Conservation (phyloP, 805 yeast species). For the Kluyveromyces nonfermentans region DNA sequence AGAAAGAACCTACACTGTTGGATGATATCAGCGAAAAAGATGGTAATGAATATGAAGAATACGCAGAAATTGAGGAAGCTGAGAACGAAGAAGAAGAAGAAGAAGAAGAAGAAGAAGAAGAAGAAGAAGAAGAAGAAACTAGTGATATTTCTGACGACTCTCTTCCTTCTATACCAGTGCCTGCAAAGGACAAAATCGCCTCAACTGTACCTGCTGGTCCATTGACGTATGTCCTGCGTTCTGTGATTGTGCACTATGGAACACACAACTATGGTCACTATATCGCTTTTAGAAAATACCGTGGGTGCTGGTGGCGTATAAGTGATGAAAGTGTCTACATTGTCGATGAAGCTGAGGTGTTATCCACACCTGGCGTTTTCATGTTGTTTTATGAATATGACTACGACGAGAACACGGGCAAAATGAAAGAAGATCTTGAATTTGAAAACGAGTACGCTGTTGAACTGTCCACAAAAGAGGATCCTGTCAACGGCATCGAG, state of each 20-base stretch:
- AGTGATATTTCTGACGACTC: slow-evolving; percentile 5
- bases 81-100: slow-evolving; percentile 8
- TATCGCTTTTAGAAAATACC: slow-evolving; percentile 69
- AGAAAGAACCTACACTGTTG: slow-evolving; percentile 3
- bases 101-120: slow-evolving; percentile 9
- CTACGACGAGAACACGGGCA: slow-evolving; percentile 26
- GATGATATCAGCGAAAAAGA: slow-evolving; percentile 8
- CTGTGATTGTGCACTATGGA: slow-evolving; percentile 89
- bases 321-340: slow-evolving; percentile 83
- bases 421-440: slow-evolving; percentile 23
- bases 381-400: slow-evolving; percentile 81
- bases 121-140: slow-evolving; percentile 9
- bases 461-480: not conserved
- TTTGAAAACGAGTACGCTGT: slow-evolving; percentile 16
- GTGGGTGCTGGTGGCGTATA: slow-evolving; percentile 93
- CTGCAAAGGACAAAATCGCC: slow-evolving; percentile 4
- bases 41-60: slow-evolving; percentile 6
- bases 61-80: slow-evolving; percentile 6
- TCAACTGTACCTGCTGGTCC: slow-evolving; percentile 32
- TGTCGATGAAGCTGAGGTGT: slow-evolving; percentile 72
- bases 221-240: slow-evolving; percentile 60
- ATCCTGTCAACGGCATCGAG: not conserved
- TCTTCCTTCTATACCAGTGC: slow-evolving; percentile 1
- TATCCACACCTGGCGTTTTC: slow-evolving; percentile 77
- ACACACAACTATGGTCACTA: slow-evolving; percentile 98